These are phyloP conservation scores for Gnomoniopsis smithogilvyi DNA, from an alignment of 2,329 filamentous ascomycete species.

Conservation along the genomic window DNA sequence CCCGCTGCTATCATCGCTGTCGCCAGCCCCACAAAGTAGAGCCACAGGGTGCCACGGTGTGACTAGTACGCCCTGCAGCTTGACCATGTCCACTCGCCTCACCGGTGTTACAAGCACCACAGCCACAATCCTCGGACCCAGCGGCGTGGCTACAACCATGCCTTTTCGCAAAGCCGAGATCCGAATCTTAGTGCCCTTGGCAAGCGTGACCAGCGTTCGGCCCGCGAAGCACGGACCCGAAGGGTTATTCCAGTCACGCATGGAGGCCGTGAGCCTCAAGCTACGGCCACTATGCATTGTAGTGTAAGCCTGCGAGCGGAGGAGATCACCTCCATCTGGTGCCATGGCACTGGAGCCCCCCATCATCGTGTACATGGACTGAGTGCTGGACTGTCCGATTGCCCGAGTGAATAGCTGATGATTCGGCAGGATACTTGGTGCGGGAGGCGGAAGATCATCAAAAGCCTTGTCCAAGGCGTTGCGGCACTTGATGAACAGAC, in stretches of 20 bases:
- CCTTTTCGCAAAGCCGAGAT: conserved; percentile 44
- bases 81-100: conserved; percentile 37
- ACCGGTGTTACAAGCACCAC: conserved; percentile 51
- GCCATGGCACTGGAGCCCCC: too few relatives aligned
- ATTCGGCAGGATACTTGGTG: conserved; percentile 31
- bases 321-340: conserved; percentile 5
- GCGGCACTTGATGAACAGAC: conserved; percentile 49
- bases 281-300: not conserved
- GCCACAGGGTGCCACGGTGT: conserved; percentile 61
- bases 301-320: conserved; percentile 19
- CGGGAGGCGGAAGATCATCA: conserved; percentile 42
- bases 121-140: conserved; percentile 44
- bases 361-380: too few relatives aligned
- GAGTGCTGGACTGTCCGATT: too few relatives aligned
- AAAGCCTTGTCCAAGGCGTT: conserved; percentile 47
- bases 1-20: conserved; percentile 4
- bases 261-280: conserved; percentile 25
- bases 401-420: too few relatives aligned
- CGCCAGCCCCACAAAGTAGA: conserved; percentile 20
- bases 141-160: conserved; percentile 46
- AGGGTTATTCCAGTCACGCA: conserved; percentile 41
- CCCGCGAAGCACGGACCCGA: conserved; percentile 51
- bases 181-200: conserved; percentile 34
- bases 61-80: conserved; percentile 43
- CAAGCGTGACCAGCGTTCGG: conserved; percentile 43